Conservation (phyloP, 192 early-diverging fungal species). For the Umbelopsis ramanniana region DNA sequence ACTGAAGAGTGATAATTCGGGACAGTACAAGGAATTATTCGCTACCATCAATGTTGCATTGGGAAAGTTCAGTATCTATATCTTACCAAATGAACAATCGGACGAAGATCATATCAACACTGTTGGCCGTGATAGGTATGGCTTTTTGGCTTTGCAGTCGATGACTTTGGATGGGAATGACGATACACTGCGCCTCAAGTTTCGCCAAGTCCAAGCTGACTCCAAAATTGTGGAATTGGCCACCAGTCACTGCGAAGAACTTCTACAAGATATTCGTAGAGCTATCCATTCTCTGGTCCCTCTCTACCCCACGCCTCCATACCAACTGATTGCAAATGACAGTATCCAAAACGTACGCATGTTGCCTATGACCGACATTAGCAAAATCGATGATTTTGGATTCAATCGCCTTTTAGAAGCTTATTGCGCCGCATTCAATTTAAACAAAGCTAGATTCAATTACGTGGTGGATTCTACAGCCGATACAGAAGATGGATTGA, state of each 20-base stretch:
- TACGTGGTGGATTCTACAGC: slow-evolving; percentile 6
- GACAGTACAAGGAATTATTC: slow-evolving; percentile 29
- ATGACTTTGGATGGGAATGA: slow-evolving; percentile 24
- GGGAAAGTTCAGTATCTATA: slow-evolving; percentile 38
- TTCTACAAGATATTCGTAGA: slow-evolving; percentile 33
- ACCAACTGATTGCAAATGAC: background rate
- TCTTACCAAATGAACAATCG: slow-evolving; percentile 19
- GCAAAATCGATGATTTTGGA: slow-evolving; percentile 6
- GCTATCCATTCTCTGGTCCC: slow-evolving; percentile 30
- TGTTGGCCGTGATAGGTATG: slow-evolving; percentile 34
- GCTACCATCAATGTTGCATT: slow-evolving; percentile 27
- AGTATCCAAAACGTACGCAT: slow-evolving; percentile 3
- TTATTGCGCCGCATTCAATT: slow-evolving; percentile 40
- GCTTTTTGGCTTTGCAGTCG: slow-evolving; percentile 35
- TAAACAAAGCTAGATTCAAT: slow-evolving; percentile 32
- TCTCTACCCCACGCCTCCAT: slow-evolving; percentile 16
- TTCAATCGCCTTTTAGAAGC: slow-evolving; percentile 32
- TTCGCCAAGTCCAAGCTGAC: slow-evolving; percentile 17
- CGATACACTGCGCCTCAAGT: slow-evolving; percentile 32
- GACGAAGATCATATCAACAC: slow-evolving; percentile 27
- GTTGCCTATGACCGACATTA: background rate
- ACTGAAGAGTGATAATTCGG: background rate
- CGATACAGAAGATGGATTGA: slow-evolving; percentile 4
- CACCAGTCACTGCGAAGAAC: slow-evolving; percentile 27
- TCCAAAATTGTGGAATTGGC: slow-evolving; percentile 25